These are phyloP conservation scores for Populus hybrid DNA, from an alignment of 441 rosid genomes.

Conservation along the genomic window DNA sequence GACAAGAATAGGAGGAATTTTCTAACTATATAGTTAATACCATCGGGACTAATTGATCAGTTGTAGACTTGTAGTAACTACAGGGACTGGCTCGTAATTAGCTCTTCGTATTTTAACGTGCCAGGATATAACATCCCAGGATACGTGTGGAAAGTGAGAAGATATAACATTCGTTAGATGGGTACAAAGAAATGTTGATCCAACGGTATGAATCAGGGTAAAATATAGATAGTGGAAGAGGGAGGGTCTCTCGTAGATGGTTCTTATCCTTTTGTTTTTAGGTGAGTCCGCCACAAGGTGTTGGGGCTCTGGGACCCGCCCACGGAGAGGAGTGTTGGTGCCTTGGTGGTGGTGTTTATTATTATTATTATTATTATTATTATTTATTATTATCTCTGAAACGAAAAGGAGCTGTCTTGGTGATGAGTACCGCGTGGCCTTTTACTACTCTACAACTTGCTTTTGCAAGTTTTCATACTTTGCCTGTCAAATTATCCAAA, in stretches of 20 bases:
- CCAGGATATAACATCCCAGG: background rate
- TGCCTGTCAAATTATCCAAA: background rate
- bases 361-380: too few species aligned
- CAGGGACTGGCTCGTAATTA: background rate
- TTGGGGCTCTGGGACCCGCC: constrained; percentile 34
- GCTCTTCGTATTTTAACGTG: background rate
- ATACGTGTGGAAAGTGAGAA: background rate
- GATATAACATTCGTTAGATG: constrained; percentile 18
- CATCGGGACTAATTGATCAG: background rate
- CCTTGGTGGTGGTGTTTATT: constrained; percentile 13
- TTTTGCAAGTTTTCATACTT: background rate
- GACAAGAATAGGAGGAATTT: too few species aligned
- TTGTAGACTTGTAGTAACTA: too few species aligned
- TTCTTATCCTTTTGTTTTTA: constrained; percentile 31
- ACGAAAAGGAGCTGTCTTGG: constrained; percentile 23
- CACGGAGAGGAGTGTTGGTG: background rate
- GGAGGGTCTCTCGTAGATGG: background rate
- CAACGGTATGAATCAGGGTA: constrained; percentile 18
- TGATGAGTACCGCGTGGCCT: constrained; percentile 19
- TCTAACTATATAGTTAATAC: background rate
- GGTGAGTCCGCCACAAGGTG: constrained; percentile 41
- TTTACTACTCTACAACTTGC: background rate
- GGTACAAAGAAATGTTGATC: constrained; percentile 1
- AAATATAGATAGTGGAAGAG: background rate
- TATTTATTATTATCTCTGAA: background rate